A percentile compares a stretch with the other conserved stretches of the same genome.
Conservation (phyloP, 2,329 filamentous ascomycete species). For the Myriosclerotinia curreyana region DNA sequence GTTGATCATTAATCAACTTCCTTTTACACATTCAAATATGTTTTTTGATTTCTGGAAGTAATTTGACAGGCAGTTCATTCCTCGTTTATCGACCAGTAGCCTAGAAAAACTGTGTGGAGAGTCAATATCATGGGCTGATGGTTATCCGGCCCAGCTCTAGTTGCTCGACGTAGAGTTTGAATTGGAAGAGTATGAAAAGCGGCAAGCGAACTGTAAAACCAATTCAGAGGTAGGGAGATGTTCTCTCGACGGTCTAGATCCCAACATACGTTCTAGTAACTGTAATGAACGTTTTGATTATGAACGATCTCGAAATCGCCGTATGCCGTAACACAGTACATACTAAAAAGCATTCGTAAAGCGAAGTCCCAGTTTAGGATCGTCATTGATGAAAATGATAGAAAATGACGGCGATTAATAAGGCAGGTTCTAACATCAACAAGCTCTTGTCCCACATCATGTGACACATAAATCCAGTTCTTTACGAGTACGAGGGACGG, state of each 20-base stretch:
- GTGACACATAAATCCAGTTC: not conserved
- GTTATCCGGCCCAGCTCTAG: not conserved
- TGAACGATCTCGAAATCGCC: no score
- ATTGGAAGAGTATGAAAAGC: not conserved
- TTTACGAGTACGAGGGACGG: not conserved
- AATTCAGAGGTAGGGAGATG: not conserved
- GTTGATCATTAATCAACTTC: not conserved
- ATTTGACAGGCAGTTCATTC: not conserved
- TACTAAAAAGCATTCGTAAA: no score
- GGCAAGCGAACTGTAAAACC: not conserved
- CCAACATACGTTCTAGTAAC: not conserved
- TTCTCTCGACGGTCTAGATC: not conserved
- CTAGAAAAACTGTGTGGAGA: not conserved
- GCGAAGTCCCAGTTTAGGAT: no score
- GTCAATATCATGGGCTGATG: not conserved
- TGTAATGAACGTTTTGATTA: no score
- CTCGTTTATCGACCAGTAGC: not conserved
- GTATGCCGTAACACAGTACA: no score
- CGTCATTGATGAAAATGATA: no score
- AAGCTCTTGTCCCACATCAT: fast-evolving
- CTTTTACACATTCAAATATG: not conserved
- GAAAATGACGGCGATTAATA: no score
- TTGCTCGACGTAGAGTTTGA: not conserved
- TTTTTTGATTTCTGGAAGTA: not conserved
- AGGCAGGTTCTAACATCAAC: not conserved